Percentiles rank a stretch among this genome's conserved stretches.
phyloP scores from a whole-genome alignment of 495 filamentous ascomycete species.

The Trypethelium eluteriae region DNA sequence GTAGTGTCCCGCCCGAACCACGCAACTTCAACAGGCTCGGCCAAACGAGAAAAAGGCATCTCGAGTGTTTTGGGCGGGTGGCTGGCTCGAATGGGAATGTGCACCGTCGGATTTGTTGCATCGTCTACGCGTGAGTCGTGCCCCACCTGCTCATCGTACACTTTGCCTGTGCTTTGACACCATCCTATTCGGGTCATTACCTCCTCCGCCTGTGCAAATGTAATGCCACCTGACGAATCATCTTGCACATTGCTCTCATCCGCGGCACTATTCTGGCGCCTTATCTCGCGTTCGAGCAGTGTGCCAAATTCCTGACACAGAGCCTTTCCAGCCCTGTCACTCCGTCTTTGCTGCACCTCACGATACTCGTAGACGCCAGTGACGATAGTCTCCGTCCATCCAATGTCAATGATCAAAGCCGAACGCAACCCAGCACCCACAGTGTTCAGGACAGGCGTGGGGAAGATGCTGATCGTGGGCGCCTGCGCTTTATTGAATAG shows the following conservation, averaged over 20 bases:
- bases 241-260: constrained; percentile 14
- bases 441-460: constrained; percentile 60
- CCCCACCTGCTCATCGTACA: background rate
- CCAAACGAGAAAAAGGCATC: constrained; percentile 59
- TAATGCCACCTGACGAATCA: constrained; percentile 14
- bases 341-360: constrained; percentile 60
- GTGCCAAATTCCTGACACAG: constrained; percentile 62
- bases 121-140: constrained; percentile 16
- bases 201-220: constrained; percentile 74
- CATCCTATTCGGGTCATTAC: constrained; percentile 64
- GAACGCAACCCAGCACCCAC: constrained; percentile 74
- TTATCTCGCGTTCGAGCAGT: constrained; percentile 44
- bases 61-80: constrained; percentile 45
- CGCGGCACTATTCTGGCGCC: constrained; percentile 8
- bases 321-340: constrained; percentile 62
- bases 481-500: constrained; percentile 73
- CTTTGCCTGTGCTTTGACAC: constrained; percentile 42
- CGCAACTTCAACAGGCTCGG: constrained; percentile 65
- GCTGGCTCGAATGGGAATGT: constrained; percentile 45
- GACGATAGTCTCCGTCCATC: constrained; percentile 80
- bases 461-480: constrained; percentile 73
- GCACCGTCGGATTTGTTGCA: constrained; percentile 29
- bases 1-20: constrained; percentile 56
- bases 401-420: constrained; percentile 76
- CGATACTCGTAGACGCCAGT: constrained; percentile 84